Evolutionary conservation across 805 yeast genomes (phyloP), one percentile per base, ranked within the genome.

Genomic region (Saccharomycopsis malanga): DNA sequence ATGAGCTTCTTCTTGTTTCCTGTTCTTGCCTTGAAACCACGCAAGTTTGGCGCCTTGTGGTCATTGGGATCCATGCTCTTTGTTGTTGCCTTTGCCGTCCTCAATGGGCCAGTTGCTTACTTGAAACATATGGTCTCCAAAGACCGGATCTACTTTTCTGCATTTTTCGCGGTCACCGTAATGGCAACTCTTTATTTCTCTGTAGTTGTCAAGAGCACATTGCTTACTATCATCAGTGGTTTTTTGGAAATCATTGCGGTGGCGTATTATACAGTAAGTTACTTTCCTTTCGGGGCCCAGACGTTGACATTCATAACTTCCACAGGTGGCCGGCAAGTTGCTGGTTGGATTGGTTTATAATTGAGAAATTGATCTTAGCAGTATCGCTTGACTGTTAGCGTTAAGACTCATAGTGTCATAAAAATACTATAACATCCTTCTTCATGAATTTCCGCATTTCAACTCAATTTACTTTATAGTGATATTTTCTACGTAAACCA

Each of bases 251-350:
- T 89, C 7, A 64, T 91, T 48, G 91, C 96, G 1, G 87, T 94
- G 6, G 57, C 87, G 4, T 93, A 91, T 71, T 91, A 93, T 62
- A 83, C 93, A 0, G 72, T 93, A 34, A 85, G 95, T 58, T 93
- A 93, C 64, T 91, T 91, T 73, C 98, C 98, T 14, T 84, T 89
- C 67, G 98, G 98, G 10, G 86, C 93, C 1, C 83, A 84, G 53
- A 83, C 94, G 2, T 58, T 81, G 46, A 67, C 74, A 52, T 67
- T 79, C 64, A 72, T 81, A 1, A 70, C 79, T 10, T 64, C 76
- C 18, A 65, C 79, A 4, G 87, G 83, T 4, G 66, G 77, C 2
- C 70, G 77, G 45, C 79, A 76, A 47, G 76, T 75, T 9, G 25
- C 45, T 14, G 20, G 45, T 17, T 42, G 48, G 35, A 23, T 40